Conservation (phyloP, 2,329 filamentous ascomycete species). For the Alternaria incomplexa region DNA sequence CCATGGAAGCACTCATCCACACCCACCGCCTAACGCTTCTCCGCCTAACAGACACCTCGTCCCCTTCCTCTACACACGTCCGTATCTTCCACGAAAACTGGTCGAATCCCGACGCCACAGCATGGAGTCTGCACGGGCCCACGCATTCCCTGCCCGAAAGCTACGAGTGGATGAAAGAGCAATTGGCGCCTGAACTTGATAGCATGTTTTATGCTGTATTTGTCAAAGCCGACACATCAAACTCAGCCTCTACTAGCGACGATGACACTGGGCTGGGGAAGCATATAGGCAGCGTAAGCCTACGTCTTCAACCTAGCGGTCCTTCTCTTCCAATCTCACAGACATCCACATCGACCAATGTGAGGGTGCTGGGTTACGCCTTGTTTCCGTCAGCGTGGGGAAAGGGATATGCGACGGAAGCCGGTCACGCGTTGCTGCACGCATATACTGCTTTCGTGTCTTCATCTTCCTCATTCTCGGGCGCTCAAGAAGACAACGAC, state of each 20-base stretch:
- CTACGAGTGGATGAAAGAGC: slow-evolving; percentile 26
- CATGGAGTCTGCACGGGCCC: slow-evolving; percentile 34
- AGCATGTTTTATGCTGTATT: slow-evolving; percentile 25
- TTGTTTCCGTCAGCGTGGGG: slow-evolving; percentile 27
- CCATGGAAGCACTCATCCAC: slow-evolving; percentile 2
- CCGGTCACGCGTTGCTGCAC: slow-evolving; percentile 20
- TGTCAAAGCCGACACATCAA: not conserved
- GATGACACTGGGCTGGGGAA: not conserved
- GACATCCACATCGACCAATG: not conserved
- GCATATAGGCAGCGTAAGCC: slow-evolving; percentile 22
- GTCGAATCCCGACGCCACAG: slow-evolving; percentile 26
- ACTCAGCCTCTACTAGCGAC: not conserved
- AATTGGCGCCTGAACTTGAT: slow-evolving; percentile 9
- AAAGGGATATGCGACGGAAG: slow-evolving; percentile 40
- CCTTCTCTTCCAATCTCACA: slow-evolving; percentile 3
- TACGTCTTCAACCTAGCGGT: slow-evolving; percentile 11
- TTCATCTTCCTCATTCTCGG: not conserved
- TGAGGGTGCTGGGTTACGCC: slow-evolving; percentile 31
- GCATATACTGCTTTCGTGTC: slow-evolving; percentile 10
- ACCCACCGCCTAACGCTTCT: slow-evolving; percentile 34
- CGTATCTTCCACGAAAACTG: slow-evolving; percentile 38
- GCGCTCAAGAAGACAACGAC: not conserved
- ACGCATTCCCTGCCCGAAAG: slow-evolving; percentile 24
- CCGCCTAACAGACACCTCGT: slow-evolving; percentile 26
- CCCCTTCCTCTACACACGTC: slow-evolving; percentile 24